Evolutionary conservation across 441 rosid species (phyloP).

Genomic region (Pelargonium myrrhifolium): DNA sequence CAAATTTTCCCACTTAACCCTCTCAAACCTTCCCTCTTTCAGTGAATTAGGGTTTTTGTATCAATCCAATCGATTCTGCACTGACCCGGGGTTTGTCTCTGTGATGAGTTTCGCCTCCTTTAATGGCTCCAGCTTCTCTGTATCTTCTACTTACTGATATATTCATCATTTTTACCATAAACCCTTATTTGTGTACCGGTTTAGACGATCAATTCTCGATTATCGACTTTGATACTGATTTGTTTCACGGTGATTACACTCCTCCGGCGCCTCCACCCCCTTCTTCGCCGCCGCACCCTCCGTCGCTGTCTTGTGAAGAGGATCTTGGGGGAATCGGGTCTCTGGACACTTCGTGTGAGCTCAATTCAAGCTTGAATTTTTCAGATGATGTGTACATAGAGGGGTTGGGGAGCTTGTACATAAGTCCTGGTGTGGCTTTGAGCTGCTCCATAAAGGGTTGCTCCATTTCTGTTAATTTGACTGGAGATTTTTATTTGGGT

Average conservation of each 20-base stretch:
- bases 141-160: conserved; percentile 7
- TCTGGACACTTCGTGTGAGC: conserved; percentile 42
- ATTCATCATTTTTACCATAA: conserved; percentile 10
- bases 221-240: conserved; percentile 20
- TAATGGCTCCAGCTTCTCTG: conserved; percentile 22
- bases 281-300: conserved; percentile 38
- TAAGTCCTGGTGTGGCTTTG: conserved; percentile 39
- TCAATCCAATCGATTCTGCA: neutral
- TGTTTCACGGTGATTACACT: conserved; percentile 38
- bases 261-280: conserved; percentile 54
- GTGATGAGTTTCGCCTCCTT: conserved; percentile 17
- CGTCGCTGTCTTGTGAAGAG: conserved; percentile 41
- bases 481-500: conserved; percentile 40
- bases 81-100: neutral
- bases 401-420: conserved; percentile 45
- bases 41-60: neutral
- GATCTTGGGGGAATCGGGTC: conserved; percentile 57
- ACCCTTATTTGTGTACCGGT: conserved; percentile 17
- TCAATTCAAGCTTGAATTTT: conserved; percentile 40
- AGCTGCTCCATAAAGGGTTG: conserved; percentile 46
- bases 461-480: conserved; percentile 39
- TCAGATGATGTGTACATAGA: conserved; percentile 38
- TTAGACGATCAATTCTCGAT: conserved; percentile 24
- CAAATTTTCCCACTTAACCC: neutral
- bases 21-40: neutral